These are phyloP conservation scores for Scleroderma bovista DNA, from an alignment of 768 basidiomycete genomes.

Conservation along the genomic window DNA sequence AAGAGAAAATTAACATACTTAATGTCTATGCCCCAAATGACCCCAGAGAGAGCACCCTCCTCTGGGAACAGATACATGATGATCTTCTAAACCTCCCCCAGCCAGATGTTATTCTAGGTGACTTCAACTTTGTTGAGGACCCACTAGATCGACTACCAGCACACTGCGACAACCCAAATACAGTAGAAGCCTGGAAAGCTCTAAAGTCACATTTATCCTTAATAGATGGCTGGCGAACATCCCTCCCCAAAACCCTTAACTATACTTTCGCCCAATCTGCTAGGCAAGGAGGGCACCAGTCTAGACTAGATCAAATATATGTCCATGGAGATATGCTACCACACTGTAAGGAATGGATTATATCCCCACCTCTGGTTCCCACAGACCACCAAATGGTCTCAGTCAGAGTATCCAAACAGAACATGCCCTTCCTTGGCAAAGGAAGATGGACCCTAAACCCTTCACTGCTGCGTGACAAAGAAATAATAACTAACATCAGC, in stretches of 20 bases:
- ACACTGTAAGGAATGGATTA: neutral
- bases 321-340: neutral
- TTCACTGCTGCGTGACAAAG: conserved; percentile 4
- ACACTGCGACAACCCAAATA: conserved; percentile 7
- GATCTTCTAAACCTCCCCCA: neutral
- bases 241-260: neutral
- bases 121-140: conserved; percentile 40
- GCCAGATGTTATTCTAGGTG: conserved; percentile 34
- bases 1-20: conserved; percentile 19
- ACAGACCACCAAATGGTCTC: conserved; percentile 9
- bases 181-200: conserved; percentile 12
- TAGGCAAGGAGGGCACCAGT: neutral
- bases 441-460: conserved; percentile 6
- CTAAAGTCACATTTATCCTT: neutral
- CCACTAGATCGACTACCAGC: conserved; percentile 31
- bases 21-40: conserved; percentile 35
- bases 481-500: neutral
- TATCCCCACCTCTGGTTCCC: neutral
- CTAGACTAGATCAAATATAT: neutral
- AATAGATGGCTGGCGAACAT: conserved; percentile 1
- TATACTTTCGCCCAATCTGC: neutral
- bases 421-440: conserved; percentile 8
- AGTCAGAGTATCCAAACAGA: neutral
- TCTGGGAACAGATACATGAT: conserved; percentile 23
- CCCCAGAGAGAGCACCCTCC: conserved; percentile 18